phyloP scores from a whole-genome alignment of 768 basidiomycete species.

The Phaeotremella fagi region DNA sequence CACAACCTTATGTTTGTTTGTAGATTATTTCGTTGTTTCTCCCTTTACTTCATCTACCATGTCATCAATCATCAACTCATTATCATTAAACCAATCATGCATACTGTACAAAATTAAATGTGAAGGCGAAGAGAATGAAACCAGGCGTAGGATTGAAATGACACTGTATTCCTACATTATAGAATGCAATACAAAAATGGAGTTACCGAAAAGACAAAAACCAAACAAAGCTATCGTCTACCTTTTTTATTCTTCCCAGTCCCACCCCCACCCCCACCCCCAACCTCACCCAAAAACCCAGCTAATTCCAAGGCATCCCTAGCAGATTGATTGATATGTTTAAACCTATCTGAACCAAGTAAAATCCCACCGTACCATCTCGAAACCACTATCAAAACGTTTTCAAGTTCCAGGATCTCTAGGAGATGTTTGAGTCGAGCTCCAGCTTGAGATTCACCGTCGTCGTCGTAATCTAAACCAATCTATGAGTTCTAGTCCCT shows the following conservation, averaged over 20 bases:
- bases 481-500: constrained; percentile 51
- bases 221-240: no score
- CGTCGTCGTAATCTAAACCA: constrained; percentile 82
- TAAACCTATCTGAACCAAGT: constrained; percentile 69
- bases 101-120: no score
- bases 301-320: constrained; percentile 82
- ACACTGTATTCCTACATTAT: no score
- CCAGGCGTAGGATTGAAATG: no score
- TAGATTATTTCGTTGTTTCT: no score
- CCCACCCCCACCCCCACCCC: constrained; percentile 18
- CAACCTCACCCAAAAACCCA: constrained; percentile 68
- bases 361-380: constrained; percentile 91
- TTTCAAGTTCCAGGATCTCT: constrained; percentile 65
- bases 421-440: constrained; percentile 83
- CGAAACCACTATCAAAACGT: constrained; percentile 86
- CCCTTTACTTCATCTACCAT: no score
- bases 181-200: no score
- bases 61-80: no score
- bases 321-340: constrained; percentile 91
- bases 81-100: no score
- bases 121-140: no score
- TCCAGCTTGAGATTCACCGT: constrained; percentile 90
- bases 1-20: no score
- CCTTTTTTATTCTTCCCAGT: constrained; percentile 18
- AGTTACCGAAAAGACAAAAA: no score